phyloP scores from a whole-genome alignment of 2,329 filamentous ascomycete species.

The Cadophora sp. region DNA sequence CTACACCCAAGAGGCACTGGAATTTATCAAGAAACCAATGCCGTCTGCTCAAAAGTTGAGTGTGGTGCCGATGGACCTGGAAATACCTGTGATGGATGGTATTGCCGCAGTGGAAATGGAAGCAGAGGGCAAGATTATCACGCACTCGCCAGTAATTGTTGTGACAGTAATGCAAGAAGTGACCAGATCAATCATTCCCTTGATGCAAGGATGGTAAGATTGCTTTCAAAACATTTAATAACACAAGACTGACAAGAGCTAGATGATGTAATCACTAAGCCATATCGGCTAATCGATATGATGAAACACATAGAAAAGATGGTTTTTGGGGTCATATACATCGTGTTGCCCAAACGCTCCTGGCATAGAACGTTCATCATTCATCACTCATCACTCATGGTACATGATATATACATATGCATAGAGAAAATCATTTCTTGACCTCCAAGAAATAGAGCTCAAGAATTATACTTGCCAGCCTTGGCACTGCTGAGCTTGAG shows the following conservation, averaged over 20 bases:
- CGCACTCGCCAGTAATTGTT: slow-evolving; percentile 75
- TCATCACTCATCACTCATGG: slow-evolving; percentile 10
- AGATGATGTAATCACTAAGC: slow-evolving; percentile 40
- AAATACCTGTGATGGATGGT: slow-evolving; percentile 85
- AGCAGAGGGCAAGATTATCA: slow-evolving; percentile 58
- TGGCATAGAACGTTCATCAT: not conserved
- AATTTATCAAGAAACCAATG: slow-evolving; percentile 55
- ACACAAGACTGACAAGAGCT: slow-evolving; percentile 23
- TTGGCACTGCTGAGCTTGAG: slow-evolving; percentile 34
- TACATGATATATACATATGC: slow-evolving; percentile 2
- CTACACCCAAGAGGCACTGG: slow-evolving; percentile 65
- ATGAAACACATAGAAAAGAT: slow-evolving; percentile 34
- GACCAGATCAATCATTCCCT: slow-evolving; percentile 75
- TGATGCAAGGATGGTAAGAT: slow-evolving; percentile 71
- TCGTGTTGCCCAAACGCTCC: not conserved
- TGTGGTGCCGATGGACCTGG: slow-evolving; percentile 79
- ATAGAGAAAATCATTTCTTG: slow-evolving; percentile 17
- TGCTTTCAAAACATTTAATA: slow-evolving; percentile 21
- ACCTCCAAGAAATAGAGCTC: slow-evolving; percentile 43
- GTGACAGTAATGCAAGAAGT: slow-evolving; percentile 78
- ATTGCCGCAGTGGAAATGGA: slow-evolving; percentile 75
- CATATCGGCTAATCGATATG: slow-evolving; percentile 37
- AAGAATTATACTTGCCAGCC: slow-evolving; percentile 38
- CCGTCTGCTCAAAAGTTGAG: slow-evolving; percentile 55
- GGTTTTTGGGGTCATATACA: slow-evolving; percentile 7